Base-by-base conservation (phyloP, 1,139 yeast species). In the Nakaseomyces uthaithaninus region DNA sequence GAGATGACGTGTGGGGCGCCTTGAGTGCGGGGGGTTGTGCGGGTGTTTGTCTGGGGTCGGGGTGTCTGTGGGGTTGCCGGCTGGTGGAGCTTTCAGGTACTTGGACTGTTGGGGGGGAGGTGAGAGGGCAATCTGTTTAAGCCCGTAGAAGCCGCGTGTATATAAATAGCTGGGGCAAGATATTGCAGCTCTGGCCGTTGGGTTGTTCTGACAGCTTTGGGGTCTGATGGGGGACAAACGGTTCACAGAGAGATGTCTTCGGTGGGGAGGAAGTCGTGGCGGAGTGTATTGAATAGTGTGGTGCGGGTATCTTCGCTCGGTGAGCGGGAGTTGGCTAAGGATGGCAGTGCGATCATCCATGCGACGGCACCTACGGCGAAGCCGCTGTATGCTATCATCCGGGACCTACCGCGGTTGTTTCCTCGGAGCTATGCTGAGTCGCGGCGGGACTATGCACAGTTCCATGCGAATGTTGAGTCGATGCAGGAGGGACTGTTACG, bases 341-440 rank as follows among this genome's bases (percentile, higher is more conserved):
- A 31, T 10, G 17, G 25, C 8, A 22, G 35, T 31, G 35, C 25
- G 4, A 31, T 31, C 5, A 31, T 31, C 19, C 35, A 31, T 20
- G 35, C 35, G 11, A 31, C 54, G 3, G 53, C 59, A 15, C 62
- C 62, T 2, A 44, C 54, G 3, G 62, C 61, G 1, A 45, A 56
- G 14, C 58, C 62, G 1, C 14, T 59, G 25, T 20, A 30, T 25
- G 50, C 55, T 27, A 53, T 59, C 5, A 36, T 54, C 6, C 31
- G 25, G 23, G 43, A 39, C 22, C 33, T 57, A n/a, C 62, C 74
- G 3, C 71, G 67, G 41, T 65, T 67, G 36, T 82, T 82, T 54
- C 93, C 91, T 0, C 62, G 80, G 8, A 59, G 75, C 7, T 45
- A 75, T 0, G 51, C 54, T 9, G 74, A 77, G 37, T 78, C 85